Conservation (phyloP, 352 stramenopile species). For the Pilasporangium apinafurcum region DNA sequence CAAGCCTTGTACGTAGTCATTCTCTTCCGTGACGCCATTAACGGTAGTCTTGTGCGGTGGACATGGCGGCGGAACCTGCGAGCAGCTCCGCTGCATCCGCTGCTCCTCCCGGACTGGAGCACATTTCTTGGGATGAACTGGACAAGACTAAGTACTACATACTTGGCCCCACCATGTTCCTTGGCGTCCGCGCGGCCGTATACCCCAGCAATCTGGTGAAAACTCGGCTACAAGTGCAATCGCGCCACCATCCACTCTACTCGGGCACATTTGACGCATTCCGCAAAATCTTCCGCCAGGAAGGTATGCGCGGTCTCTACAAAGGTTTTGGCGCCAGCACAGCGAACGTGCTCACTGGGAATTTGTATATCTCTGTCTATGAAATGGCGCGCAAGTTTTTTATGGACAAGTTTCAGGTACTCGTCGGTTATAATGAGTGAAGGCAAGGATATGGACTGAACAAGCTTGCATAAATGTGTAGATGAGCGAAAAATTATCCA, state of each 20-base stretch:
- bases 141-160: slow-evolving; percentile 86
- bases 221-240: slow-evolving; percentile 85
- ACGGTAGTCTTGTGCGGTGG: neutral
- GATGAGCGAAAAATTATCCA: slow-evolving; percentile 55
- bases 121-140: slow-evolving; percentile 88
- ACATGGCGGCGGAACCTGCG: too few species aligned
- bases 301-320: slow-evolving; percentile 75
- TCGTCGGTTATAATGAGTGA: neutral
- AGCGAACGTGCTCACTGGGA: slow-evolving; percentile 80
- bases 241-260: slow-evolving; percentile 60
- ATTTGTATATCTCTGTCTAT: slow-evolving; percentile 89
- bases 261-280: slow-evolving; percentile 80
- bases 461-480: slow-evolving; percentile 1
- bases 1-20: slow-evolving; percentile 3
- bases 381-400: slow-evolving; percentile 76
- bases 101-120: slow-evolving; percentile 29
- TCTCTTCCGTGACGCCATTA: neutral
- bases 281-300: slow-evolving; percentile 70
- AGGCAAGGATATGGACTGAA: neutral
- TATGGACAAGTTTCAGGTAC: slow-evolving; percentile 44
- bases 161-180: slow-evolving; percentile 76
- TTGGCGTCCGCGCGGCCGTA: slow-evolving; percentile 74
- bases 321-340: slow-evolving; percentile 86
- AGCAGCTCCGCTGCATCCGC: neutral
- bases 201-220: slow-evolving; percentile 88